Evolutionary conservation across 805 yeast genomes (phyloP).

Genomic region (Myxozyma mucilagina): DNA sequence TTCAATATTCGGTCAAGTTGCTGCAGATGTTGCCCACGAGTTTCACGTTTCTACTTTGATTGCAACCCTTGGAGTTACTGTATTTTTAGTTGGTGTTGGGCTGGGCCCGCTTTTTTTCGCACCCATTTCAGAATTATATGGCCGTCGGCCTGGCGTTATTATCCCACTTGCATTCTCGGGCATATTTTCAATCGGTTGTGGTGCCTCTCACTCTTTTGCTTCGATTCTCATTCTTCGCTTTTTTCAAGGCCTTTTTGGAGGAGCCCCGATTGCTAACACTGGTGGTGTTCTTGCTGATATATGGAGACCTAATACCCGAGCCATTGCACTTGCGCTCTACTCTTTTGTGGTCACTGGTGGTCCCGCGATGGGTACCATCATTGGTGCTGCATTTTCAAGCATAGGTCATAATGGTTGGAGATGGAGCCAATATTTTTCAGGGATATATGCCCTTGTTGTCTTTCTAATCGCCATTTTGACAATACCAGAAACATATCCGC

Average conservation of each 20-base stretch:
- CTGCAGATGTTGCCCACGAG: slow-evolving; percentile 11
- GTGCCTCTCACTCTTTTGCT: slow-evolving; percentile 52
- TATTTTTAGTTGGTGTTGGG: slow-evolving; percentile 25
- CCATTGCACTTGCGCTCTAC: slow-evolving; percentile 53
- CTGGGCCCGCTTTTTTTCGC: slow-evolving; percentile 68
- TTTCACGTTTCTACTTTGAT: slow-evolving; percentile 10
- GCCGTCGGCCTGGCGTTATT: slow-evolving; percentile 48
- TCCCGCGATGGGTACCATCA: slow-evolving; percentile 49
- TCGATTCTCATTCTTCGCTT: slow-evolving; percentile 57
- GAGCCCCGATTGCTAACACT: slow-evolving; percentile 59
- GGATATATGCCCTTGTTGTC: slow-evolving; percentile 44
- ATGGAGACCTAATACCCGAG: slow-evolving; percentile 53
- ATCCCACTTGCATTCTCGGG: slow-evolving; percentile 46
- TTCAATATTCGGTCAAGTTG: slow-evolving; percentile 41
- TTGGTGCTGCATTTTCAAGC: slow-evolving; percentile 51
- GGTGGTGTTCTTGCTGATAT: slow-evolving; percentile 64
- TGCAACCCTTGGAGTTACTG: slow-evolving; percentile 24
- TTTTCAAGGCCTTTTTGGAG: slow-evolving; percentile 60
- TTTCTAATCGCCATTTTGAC: slow-evolving; percentile 43
- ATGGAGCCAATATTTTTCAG: slow-evolving; percentile 56
- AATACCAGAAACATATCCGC: slow-evolving; percentile 44
- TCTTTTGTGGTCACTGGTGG: slow-evolving; percentile 51
- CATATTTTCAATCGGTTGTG: slow-evolving; percentile 52
- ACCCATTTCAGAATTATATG: slow-evolving; percentile 48
- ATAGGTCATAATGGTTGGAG: slow-evolving; percentile 54